Conservation (phyloP, 257 asterid genomes). For the Solanum chiquidenum region DNA sequence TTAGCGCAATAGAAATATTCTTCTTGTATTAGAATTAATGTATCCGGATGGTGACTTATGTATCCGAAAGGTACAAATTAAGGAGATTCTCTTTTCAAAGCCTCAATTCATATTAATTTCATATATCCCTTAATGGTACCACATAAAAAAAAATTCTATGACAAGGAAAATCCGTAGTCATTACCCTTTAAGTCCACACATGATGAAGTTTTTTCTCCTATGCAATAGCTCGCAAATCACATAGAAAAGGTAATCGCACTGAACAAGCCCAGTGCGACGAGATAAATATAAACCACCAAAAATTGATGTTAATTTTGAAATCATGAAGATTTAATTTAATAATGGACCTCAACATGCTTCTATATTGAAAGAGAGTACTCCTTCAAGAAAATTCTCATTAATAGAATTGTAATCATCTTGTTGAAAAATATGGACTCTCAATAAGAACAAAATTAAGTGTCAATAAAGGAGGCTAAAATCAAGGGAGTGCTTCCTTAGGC, state of each 20-base stretch:
- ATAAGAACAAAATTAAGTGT: background rate
- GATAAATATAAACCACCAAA: background rate
- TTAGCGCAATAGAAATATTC: no score
- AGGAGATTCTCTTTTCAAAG: background rate
- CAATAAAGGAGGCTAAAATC: background rate
- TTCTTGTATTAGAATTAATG: no score
- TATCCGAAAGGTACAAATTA: no score
- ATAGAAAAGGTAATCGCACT: no score
- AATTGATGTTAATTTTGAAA: background rate
- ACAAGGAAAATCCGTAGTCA: accelerated
- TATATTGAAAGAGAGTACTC: background rate
- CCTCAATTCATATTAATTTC: background rate
- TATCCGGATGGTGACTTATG: no score
- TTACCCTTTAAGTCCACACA: no score
- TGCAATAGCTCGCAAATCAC: accelerated
- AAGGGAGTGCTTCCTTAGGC: background rate
- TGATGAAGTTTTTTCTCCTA: accelerated
- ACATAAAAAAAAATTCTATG: no score
- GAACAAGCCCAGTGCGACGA: background rate
- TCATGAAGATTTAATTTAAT: background rate
- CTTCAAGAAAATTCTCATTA: no score
- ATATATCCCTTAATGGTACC: background rate
- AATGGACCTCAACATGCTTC: background rate
- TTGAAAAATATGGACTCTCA: background rate
- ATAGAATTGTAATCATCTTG: background rate